A percentile compares a stretch with the other conserved stretches of the same genome.
phyloP scores from a whole-genome alignment of 2,329 filamentous ascomycete genomes.

The Penicillium glabrum region DNA sequence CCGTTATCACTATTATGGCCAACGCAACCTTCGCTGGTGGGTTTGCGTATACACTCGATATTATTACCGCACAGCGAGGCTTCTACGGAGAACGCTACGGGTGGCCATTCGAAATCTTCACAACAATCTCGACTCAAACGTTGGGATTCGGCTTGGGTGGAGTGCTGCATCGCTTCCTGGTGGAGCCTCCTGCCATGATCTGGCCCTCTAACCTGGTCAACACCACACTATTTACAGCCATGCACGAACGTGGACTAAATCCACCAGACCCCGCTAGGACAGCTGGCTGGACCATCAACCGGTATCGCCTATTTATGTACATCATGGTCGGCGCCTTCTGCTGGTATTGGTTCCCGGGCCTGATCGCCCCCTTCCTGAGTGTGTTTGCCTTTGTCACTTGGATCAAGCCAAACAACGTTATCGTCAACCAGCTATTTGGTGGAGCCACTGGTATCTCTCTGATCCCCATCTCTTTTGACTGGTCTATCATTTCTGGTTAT shows the following conservation, averaged over 20 bases:
- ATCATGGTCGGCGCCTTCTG: slow-evolving; percentile 59
- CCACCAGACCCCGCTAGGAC: slow-evolving; percentile 56
- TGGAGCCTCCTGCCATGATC: slow-evolving; percentile 64
- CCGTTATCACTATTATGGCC: slow-evolving; percentile 54
- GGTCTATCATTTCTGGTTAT: slow-evolving; percentile 70
- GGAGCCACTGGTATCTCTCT: slow-evolving; percentile 19
- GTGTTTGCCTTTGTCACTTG: slow-evolving; percentile 72
- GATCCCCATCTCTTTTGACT: slow-evolving; percentile 59
- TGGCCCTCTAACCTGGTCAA: slow-evolving; percentile 69
- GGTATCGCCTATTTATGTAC: slow-evolving; percentile 64
- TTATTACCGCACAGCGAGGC: slow-evolving; percentile 67
- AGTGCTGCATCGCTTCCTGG: slow-evolving; percentile 63
- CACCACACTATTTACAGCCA: slow-evolving; percentile 68
- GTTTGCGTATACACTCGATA: slow-evolving; percentile 70
- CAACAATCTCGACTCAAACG: slow-evolving; percentile 68
- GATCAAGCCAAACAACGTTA: slow-evolving; percentile 66
- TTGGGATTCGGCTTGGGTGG: slow-evolving; percentile 69
- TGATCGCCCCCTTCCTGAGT: slow-evolving; percentile 67
- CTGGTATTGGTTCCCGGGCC: slow-evolving; percentile 71
- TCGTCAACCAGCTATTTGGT: slow-evolving; percentile 61
- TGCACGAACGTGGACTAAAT: slow-evolving; percentile 61
- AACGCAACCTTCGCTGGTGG: slow-evolving; percentile 61
- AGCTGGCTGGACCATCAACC: slow-evolving; percentile 64
- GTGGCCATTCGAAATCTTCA: slow-evolving; percentile 63
- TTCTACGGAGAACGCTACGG: slow-evolving; percentile 73